phyloP scores from a whole-genome alignment of 2,329 filamentous ascomycete species.

The Bipolaris victoriae region DNA sequence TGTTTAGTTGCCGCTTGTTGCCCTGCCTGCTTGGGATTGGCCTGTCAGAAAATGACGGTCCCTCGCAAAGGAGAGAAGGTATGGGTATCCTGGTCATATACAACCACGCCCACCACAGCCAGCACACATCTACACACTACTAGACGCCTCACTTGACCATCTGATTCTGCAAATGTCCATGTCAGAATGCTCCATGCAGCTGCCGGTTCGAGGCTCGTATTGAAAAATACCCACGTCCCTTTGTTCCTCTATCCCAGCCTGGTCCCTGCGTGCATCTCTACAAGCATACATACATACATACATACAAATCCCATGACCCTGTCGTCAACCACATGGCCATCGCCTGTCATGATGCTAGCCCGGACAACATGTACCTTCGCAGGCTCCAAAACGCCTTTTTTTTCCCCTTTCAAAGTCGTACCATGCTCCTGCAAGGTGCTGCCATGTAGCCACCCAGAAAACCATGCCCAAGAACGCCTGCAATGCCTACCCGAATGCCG shows the following conservation, averaged over 20 bases:
- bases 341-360: slow-evolving; percentile 25
- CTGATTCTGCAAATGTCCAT: no score
- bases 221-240: not conserved
- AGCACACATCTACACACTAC: not conserved
- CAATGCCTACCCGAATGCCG: slow-evolving; percentile 45
- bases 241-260: not conserved
- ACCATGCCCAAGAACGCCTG: slow-evolving; percentile 39
- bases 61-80: slow-evolving; percentile 5
- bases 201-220: not conserved
- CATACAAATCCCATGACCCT: slow-evolving; percentile 18
- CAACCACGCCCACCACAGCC: not conserved
- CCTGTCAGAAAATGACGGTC: slow-evolving; percentile 1
- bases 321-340: slow-evolving; percentile 36
- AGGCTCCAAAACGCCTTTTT: slow-evolving; percentile 37
- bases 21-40: slow-evolving; percentile 14
- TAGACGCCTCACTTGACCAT: no score
- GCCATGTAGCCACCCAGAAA: slow-evolving; percentile 24
- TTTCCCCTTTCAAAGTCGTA: slow-evolving; percentile 13
- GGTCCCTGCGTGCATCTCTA: not conserved
- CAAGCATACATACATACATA: not conserved
- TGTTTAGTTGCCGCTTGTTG: slow-evolving; percentile 22
- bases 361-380: slow-evolving; percentile 11
- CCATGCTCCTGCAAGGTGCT: slow-evolving; percentile 25
- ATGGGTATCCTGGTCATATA: slow-evolving; percentile 15
- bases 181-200: no score